These are phyloP conservation scores for Diaporthe eres DNA, from an alignment of 2,329 filamentous ascomycete genomes.

Conservation along the genomic window DNA sequence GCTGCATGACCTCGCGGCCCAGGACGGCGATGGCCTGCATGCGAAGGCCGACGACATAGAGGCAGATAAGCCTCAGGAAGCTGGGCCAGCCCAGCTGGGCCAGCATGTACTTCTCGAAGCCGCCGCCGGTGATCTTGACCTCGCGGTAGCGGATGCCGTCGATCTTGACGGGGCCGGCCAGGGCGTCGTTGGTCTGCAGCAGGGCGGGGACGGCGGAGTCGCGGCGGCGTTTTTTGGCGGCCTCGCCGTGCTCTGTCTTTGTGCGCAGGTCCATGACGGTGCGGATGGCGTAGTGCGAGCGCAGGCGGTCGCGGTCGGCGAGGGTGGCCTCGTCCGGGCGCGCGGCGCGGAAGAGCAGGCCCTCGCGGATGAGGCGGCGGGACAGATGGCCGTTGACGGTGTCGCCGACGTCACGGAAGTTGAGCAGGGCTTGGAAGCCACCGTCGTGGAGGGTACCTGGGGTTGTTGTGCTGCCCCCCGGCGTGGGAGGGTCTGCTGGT, in stretches of 20 bases:
- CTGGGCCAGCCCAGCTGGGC: conserved; percentile 77
- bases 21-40: conserved; percentile 79
- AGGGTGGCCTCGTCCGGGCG: conserved; percentile 81
- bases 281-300: conserved; percentile 72
- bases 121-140: conserved; percentile 81
- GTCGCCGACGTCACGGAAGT: conserved; percentile 83
- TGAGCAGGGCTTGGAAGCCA: conserved; percentile 72
- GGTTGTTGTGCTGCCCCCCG: not conserved
- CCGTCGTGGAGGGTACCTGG: conserved; percentile 37
- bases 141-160: conserved; percentile 73
- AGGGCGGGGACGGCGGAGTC: conserved; percentile 60
- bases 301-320: conserved; percentile 72
- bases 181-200: conserved; percentile 63
- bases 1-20: conserved; percentile 78
- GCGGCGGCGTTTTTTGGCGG: conserved; percentile 72
- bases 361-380: conserved; percentile 66
- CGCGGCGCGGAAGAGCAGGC: conserved; percentile 78
- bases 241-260: conserved; percentile 81
- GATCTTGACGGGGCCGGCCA: conserved; percentile 72
- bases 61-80: conserved; percentile 72
- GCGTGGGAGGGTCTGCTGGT: not conserved
- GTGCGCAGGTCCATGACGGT: conserved; percentile 86
- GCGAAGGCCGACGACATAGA: conserved; percentile 77
- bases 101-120: conserved; percentile 78
- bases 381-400: conserved; percentile 73